These are phyloP conservation scores for Cephaloascus fragrans DNA, from an alignment of 805 yeast species.

Conservation along the genomic window DNA sequence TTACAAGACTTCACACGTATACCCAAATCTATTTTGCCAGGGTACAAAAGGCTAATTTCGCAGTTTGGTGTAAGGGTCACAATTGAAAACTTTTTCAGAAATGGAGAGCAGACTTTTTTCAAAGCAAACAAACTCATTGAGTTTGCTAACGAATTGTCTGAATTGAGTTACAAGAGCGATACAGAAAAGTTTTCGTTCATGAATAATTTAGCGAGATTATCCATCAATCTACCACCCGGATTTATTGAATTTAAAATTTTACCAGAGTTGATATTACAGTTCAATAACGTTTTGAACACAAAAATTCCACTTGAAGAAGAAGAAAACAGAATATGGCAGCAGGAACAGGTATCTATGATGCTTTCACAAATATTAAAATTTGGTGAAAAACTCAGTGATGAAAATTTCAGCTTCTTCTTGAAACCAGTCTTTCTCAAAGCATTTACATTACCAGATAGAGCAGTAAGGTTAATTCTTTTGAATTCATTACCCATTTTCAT, in stretches of 20 bases:
- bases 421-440: conserved; percentile 59
- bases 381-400: conserved; percentile 16
- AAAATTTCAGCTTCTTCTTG: conserved; percentile 28
- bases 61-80: conserved; percentile 25
- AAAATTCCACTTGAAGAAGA: conserved; percentile 13
- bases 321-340: conserved; percentile 13
- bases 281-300: conserved; percentile 16
- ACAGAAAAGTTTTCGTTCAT: conserved; percentile 41
- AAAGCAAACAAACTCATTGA: conserved; percentile 37
- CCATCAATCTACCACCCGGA: conserved; percentile 35
- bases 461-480: conserved; percentile 64
- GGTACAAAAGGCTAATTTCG: conserved; percentile 29
- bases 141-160: conserved; percentile 44
- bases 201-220: conserved; percentile 26
- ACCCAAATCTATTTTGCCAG: conserved; percentile 25
- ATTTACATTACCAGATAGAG: conserved; percentile 63
- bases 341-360: conserved; percentile 25
- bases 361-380: conserved; percentile 31
- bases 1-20: conserved; percentile 8
- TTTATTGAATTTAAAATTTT: conserved; percentile 49
- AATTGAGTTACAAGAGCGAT: conserved; percentile 41
- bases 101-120: conserved; percentile 20
- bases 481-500: conserved; percentile 50
- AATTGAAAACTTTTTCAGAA: conserved; percentile 18
- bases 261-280: conserved; percentile 57